Conservation (phyloP, 148 eudicot species). For the Dysphania ambrosioides region DNA sequence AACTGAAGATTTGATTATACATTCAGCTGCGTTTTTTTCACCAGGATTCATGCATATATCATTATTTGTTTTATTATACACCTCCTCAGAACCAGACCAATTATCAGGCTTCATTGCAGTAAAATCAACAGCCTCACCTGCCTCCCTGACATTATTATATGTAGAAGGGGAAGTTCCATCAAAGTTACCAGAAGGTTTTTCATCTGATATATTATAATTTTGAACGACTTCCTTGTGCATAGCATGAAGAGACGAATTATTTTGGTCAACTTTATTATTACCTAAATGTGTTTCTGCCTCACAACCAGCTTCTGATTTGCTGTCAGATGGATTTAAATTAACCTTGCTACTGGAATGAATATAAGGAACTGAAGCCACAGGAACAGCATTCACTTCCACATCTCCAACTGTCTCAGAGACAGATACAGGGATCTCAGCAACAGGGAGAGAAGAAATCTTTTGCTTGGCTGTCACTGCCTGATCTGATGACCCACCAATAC, state of each 20-base stretch:
- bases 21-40: slow-evolving; percentile 22
- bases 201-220: slow-evolving; percentile 18
- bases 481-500: slow-evolving; percentile 43
- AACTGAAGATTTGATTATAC: slow-evolving; percentile 15
- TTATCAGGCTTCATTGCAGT: slow-evolving; percentile 27
- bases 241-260: slow-evolving; percentile 20
- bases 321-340: slow-evolving; percentile 23
- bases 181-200: slow-evolving; percentile 28
- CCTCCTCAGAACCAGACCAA: slow-evolving; percentile 37
- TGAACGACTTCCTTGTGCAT: slow-evolving; percentile 15
- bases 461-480: slow-evolving; percentile 25
- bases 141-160: slow-evolving; percentile 24
- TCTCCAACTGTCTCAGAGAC: slow-evolving; percentile 27
- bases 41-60: slow-evolving; percentile 22
- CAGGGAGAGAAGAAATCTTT: slow-evolving; percentile 28
- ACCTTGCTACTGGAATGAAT: slow-evolving; percentile 16
- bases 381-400: slow-evolving; percentile 29
- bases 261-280: slow-evolving; percentile 26
- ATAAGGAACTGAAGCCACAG: slow-evolving; percentile 30
- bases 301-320: slow-evolving; percentile 25
- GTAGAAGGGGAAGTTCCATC: slow-evolving; percentile 14
- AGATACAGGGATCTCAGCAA: slow-evolving; percentile 29
- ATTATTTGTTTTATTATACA: slow-evolving; percentile 28
- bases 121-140: slow-evolving; percentile 30
- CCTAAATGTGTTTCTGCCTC: slow-evolving; percentile 26